Conservation (phyloP, 768 basidiomycete genomes). For the Pleurotus pulmonarius region DNA sequence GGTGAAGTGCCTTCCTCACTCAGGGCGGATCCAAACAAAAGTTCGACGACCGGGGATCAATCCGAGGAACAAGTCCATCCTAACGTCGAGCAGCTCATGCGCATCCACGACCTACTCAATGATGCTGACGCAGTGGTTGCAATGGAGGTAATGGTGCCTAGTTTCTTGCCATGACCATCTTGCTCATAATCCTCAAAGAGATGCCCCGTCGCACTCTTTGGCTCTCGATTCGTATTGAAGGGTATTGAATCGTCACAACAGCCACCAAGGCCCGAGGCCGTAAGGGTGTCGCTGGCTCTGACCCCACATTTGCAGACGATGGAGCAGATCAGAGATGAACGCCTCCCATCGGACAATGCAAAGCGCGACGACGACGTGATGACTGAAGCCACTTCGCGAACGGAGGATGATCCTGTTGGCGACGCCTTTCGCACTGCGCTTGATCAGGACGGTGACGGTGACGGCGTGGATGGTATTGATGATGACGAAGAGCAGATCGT, state of each 20-base stretch:
- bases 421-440: slow-evolving; percentile 52
- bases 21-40: neutral
- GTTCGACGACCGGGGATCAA: slow-evolving; percentile 13
- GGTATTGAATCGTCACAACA: slow-evolving; percentile 20
- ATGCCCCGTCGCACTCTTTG: slow-evolving; percentile 34
- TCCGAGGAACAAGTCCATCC: slow-evolving; percentile 59
- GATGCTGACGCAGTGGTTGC: slow-evolving; percentile 56
- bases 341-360: slow-evolving; percentile 14
- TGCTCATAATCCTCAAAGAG: slow-evolving; percentile 25
- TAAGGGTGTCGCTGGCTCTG: slow-evolving; percentile 4
- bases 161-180: neutral
- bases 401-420: slow-evolving; percentile 80
- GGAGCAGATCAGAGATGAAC: slow-evolving; percentile 21
- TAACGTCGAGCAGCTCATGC: slow-evolving; percentile 94
- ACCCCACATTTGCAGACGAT: slow-evolving; percentile 19
- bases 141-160: slow-evolving; percentile 45
- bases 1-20: slow-evolving; percentile 20
- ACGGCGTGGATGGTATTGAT: slow-evolving; percentile 19
- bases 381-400: slow-evolving; percentile 65
- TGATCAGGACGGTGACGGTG: slow-evolving; percentile 35
- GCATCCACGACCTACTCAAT: slow-evolving; percentile 78
- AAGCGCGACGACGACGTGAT: slow-evolving; percentile 51
- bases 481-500: slow-evolving; percentile 76
- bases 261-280: slow-evolving; percentile 1
- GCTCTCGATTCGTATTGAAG: slow-evolving; percentile 31